phyloP scores from a whole-genome alignment of 495 filamentous ascomycete genomes.

The Talaromyces stipitatus region DNA sequence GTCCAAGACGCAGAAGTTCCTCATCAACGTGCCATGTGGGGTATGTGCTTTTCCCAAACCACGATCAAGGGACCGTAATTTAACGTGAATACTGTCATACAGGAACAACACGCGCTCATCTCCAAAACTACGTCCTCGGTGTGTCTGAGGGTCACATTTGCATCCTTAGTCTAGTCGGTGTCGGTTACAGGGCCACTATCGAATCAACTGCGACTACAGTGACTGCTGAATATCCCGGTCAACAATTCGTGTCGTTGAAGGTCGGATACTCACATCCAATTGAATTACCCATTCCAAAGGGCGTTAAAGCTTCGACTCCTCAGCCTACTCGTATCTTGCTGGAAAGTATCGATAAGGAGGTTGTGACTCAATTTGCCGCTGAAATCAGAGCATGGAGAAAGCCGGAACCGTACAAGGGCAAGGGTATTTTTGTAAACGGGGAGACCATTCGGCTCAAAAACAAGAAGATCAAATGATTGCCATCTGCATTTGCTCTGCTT shows the following conservation, averaged over 20 bases:
- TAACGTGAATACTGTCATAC: neutral
- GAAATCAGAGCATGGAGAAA: conserved; percentile 78
- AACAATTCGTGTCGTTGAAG: conserved; percentile 85
- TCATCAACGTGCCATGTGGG: conserved; percentile 95
- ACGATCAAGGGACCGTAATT: neutral
- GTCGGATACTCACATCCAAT: conserved; percentile 94
- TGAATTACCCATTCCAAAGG: conserved; percentile 72
- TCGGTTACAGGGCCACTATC: conserved; percentile 86
- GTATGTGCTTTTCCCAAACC: conserved; percentile 43
- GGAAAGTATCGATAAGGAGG: conserved; percentile 77
- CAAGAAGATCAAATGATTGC: conserved; percentile 89
- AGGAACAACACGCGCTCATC: conserved; percentile 85
- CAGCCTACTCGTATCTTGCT: conserved; percentile 91
- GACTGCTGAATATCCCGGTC: conserved; percentile 61
- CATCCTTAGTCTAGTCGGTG: conserved; percentile 88
- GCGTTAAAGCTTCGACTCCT: conserved; percentile 80
- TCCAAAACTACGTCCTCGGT: conserved; percentile 82
- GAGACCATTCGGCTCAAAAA: conserved; percentile 97
- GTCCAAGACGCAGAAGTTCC: conserved; percentile 55
- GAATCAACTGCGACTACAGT: conserved; percentile 67
- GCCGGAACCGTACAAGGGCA: conserved; percentile 98
- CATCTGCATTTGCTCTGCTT: conserved; percentile 10
- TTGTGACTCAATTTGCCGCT: conserved; percentile 85
- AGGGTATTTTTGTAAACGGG: conserved; percentile 95
- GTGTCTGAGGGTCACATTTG: conserved; percentile 95